These are phyloP conservation scores for Paraphaeosphaeria sporulosa DNA, from an alignment of 2,329 filamentous ascomycete species.

Conservation along the genomic window DNA sequence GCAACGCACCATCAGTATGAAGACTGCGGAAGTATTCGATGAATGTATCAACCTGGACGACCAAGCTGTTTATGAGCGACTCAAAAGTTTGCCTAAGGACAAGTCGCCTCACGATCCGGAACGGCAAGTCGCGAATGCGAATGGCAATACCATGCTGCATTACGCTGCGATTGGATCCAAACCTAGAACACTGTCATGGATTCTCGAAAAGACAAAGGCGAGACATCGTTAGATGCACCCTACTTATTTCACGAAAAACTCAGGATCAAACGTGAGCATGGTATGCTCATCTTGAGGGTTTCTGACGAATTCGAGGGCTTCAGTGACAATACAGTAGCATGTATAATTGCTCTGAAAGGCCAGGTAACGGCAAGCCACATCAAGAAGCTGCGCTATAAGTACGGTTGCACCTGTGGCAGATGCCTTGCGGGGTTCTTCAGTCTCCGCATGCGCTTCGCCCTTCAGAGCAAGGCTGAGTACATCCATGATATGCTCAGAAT, in stretches of 20 bases:
- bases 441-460: slow-evolving; percentile 45
- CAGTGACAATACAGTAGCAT: slow-evolving; percentile 31
- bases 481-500: slow-evolving; percentile 26
- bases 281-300: not conserved
- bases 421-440: slow-evolving; percentile 45
- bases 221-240: slow-evolving; percentile 7
- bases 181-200: slow-evolving; percentile 1
- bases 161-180: slow-evolving; percentile 24
- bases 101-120: not conserved
- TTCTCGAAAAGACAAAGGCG: slow-evolving; percentile 5
- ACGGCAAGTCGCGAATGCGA: slow-evolving; percentile 19
- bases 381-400: not conserved
- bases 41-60: not conserved
- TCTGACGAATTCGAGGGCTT: slow-evolving; percentile 48
- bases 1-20: not conserved
- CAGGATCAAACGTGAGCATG: slow-evolving; percentile 2
- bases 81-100: slow-evolving; percentile 7
- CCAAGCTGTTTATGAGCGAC: slow-evolving; percentile 18
- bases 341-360: slow-evolving; percentile 38
- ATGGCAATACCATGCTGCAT: slow-evolving; percentile 38
- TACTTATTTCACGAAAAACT: not conserved
- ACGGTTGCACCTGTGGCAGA: slow-evolving; percentile 8
- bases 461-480: slow-evolving; percentile 37
- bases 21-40: not conserved
- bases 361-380: slow-evolving; percentile 23